Percentiles rank a stretch among this genome's conserved stretches.
phyloP scores from a whole-genome alignment of 2,329 filamentous ascomycete species.

The Fusarium sp. region DNA sequence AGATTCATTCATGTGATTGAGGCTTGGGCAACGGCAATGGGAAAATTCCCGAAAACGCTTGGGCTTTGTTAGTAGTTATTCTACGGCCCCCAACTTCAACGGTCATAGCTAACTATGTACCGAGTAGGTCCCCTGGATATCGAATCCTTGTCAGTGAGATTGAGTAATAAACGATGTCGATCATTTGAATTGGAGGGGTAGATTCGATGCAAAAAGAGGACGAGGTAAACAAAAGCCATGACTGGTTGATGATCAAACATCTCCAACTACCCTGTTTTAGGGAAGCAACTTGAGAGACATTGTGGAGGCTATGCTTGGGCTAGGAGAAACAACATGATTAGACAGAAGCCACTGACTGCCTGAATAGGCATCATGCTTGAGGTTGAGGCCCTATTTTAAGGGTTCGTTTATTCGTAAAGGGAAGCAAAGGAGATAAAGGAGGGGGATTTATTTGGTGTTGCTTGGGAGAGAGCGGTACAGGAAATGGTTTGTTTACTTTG shows the following conservation, averaged over 20 bases:
- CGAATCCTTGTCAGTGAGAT: constrained; percentile 16
- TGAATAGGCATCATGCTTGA: constrained; percentile 3
- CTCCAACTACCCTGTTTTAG: not conserved
- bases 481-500: constrained; percentile 39
- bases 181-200: constrained; percentile 22
- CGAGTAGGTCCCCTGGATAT: constrained; percentile 1
- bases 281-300: constrained; percentile 18
- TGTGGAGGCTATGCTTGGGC: constrained; percentile 11
- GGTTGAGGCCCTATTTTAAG: not conserved
- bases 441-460: constrained; percentile 7
- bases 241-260: not conserved
- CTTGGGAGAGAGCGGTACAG: constrained; percentile 6
- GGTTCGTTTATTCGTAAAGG: not conserved
- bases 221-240: constrained; percentile 6
- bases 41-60: not conserved
- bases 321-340: constrained; percentile 3
- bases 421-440: not conserved
- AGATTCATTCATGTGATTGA: not conserved
- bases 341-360: not conserved
- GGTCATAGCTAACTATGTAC: constrained; percentile 3
- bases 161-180: constrained; percentile 22
- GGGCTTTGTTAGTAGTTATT: not conserved
- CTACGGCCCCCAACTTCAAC: constrained; percentile 5
- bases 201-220: not conserved
- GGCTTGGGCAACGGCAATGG: constrained; percentile 5